Conservation (phyloP, 805 yeast species). For the Hermanozyma aechmeae region DNA sequence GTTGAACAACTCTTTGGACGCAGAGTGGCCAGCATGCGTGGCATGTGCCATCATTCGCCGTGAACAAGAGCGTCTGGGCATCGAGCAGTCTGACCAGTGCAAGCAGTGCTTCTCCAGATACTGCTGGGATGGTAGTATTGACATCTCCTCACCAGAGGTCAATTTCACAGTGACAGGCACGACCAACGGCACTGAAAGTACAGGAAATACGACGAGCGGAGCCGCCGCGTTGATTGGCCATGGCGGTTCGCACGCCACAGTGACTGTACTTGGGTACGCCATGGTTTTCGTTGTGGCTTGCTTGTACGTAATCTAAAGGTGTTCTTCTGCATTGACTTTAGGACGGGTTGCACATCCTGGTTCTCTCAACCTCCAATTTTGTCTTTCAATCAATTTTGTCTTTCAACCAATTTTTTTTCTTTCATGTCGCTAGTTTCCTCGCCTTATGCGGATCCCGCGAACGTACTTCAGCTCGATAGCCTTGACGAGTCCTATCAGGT, state of each 20-base stretch:
- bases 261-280: no score
- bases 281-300: no score
- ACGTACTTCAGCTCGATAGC: slow-evolving; percentile 15
- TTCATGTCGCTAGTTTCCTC: no score
- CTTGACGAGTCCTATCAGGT: slow-evolving; percentile 13
- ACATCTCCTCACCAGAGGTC: not conserved
- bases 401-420: no score
- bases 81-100: slow-evolving; percentile 16
- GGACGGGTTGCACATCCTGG: no score
- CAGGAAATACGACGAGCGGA: no score
- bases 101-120: slow-evolving; percentile 14
- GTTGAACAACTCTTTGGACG: slow-evolving; percentile 11
- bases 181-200: not conserved
- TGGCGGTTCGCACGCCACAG: no score
- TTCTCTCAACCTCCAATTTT: no score
- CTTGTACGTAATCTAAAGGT: no score
- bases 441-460: slow-evolving; percentile 19
- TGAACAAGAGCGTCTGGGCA: slow-evolving; percentile 14
- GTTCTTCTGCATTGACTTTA: no score
- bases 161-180: not conserved
- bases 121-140: slow-evolving; percentile 18
- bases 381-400: no score
- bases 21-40: slow-evolving; percentile 17
- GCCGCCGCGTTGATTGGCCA: no score
- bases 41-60: slow-evolving; percentile 21